These are phyloP conservation scores for Acanthamoeba rhysodes DNA, from an alignment of 208 protist species.

Conservation along the genomic window DNA sequence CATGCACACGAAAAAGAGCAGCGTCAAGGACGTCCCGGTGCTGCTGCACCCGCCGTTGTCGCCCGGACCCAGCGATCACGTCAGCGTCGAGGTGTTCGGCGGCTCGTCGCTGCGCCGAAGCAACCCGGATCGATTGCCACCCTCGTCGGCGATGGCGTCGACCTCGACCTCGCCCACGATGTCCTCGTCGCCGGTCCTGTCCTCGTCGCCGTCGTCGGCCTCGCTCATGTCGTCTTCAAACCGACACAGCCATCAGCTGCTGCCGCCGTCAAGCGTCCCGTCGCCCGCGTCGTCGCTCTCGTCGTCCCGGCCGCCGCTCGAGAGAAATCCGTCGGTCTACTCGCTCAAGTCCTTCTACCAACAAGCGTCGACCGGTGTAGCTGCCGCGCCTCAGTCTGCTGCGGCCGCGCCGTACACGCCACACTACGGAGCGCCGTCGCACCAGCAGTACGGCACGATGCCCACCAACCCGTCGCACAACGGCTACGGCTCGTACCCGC, in stretches of 20 bases:
- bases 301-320: background rate
- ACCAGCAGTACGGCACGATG: background rate
- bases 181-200: background rate
- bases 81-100: background rate
- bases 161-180: conserved; percentile 21
- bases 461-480: background rate
- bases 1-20: background rate
- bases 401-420: background rate
- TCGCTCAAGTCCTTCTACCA: conserved; percentile 28
- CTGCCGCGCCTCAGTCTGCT: background rate
- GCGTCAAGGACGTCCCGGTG: background rate
- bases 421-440: background rate
- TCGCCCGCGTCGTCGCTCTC: background rate
- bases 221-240: background rate
- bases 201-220: background rate
- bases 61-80: conserved; percentile 13
- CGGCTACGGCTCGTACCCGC: background rate
- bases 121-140: background rate
- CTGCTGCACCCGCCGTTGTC: conserved; percentile 35
- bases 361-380: background rate
- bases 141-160: background rate
- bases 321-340: background rate
- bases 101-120: background rate
- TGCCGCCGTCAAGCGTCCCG: background rate
- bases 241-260: conserved; percentile 49